Evolutionary conservation across 768 basidiomycete species (phyloP).

Genomic region (Termitomyces bulborhizus): DNA sequence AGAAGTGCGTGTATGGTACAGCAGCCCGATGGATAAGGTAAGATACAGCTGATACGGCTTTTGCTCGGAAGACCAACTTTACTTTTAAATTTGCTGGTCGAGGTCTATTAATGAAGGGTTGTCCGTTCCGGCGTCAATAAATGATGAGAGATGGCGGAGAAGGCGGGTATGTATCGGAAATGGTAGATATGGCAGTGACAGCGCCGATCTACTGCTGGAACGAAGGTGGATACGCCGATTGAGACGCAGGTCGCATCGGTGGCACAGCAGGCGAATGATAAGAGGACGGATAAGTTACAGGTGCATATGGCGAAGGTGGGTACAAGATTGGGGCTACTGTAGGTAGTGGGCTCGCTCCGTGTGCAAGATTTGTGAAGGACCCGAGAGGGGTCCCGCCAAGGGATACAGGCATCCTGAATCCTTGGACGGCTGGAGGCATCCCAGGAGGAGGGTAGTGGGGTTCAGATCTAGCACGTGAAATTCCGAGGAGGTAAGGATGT

Average conservation of each 20-base stretch:
- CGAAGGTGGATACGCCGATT: neutral
- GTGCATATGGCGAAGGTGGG: conserved; percentile 11
- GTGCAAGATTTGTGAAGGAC: conserved; percentile 6
- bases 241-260: conserved; percentile 5
- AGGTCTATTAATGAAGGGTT: neutral
- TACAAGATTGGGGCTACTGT: neutral
- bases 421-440: conserved; percentile 1
- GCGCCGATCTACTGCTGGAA: conserved; percentile 1
- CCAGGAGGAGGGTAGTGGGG: conserved; percentile 3
- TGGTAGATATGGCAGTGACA: neutral
- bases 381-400: conserved; percentile 10
- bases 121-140: neutral
- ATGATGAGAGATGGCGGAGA: neutral
- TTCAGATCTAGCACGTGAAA: conserved; percentile 11
- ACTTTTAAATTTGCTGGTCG: neutral
- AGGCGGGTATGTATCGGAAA: neutral
- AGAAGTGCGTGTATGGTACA: neutral
- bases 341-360: conserved; percentile 2
- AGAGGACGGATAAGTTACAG: conserved; percentile 7
- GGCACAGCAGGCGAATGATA: conserved; percentile 12
- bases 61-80: neutral
- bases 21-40: neutral
- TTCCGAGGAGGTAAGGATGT: conserved; percentile 14
- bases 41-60: conserved; percentile 7
- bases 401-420: conserved; percentile 3